These are phyloP conservation scores for Chamaecrista fasciculata DNA, from an alignment of 306 rosid species.

Conservation along the genomic window DNA sequence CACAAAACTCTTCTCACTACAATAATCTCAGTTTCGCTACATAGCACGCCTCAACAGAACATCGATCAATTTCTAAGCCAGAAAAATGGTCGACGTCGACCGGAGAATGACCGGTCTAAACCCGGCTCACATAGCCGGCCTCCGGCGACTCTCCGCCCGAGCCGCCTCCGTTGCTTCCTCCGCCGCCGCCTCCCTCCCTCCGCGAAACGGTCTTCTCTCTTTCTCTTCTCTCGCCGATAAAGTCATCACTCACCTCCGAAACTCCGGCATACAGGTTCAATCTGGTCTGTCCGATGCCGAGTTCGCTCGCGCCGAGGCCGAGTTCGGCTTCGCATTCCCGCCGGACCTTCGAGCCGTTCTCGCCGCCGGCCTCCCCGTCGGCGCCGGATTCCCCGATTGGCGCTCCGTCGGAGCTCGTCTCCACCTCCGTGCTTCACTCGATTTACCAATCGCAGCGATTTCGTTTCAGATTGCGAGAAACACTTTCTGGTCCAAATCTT, in stretches of 20 bases:
- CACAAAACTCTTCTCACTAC: not conserved
- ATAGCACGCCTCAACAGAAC: no score
- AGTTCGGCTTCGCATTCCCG: slow-evolving; percentile 75
- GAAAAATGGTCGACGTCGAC: slow-evolving; percentile 92
- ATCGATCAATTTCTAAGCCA: not conserved
- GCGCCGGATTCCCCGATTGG: slow-evolving; percentile 85
- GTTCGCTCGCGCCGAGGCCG: slow-evolving; percentile 80
- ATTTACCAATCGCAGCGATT: slow-evolving; percentile 80
- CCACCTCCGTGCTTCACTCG: slow-evolving; percentile 64
- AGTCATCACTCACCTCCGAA: slow-evolving; percentile 55
- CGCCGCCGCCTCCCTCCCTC: slow-evolving; percentile 39
- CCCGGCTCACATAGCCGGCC: slow-evolving; percentile 91
- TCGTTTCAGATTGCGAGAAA: slow-evolving; percentile 70
- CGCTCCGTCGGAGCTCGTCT: slow-evolving; percentile 64
- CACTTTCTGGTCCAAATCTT: slow-evolving; percentile 66
- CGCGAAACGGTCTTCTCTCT: slow-evolving; percentile 61
- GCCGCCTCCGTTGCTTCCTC: slow-evolving; percentile 54
- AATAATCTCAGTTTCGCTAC: not conserved
- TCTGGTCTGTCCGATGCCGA: slow-evolving; percentile 71
- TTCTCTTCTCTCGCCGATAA: slow-evolving; percentile 64
- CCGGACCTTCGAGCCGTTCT: slow-evolving; percentile 78
- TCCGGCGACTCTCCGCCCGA: slow-evolving; percentile 81
- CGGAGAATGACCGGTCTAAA: slow-evolving; percentile 80
- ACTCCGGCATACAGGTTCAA: slow-evolving; percentile 59
- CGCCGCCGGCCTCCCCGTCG: slow-evolving; percentile 70